These are phyloP conservation scores for Botrytis hyacinthi DNA, from an alignment of 2,329 filamentous ascomycete species.

Conservation along the genomic window DNA sequence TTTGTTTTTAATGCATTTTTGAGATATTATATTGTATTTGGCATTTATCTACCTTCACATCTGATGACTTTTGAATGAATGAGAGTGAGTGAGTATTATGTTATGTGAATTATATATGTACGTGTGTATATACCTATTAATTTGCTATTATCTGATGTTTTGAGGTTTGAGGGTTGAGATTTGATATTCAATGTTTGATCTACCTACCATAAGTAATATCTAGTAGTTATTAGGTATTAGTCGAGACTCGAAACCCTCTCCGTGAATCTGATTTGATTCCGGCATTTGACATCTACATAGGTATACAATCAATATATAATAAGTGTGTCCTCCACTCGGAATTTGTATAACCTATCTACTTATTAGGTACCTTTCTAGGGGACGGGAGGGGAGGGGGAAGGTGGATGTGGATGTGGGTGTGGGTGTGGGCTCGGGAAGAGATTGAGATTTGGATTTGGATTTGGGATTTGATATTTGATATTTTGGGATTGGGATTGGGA, in stretches of 20 bases:
- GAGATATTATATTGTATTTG: background rate
- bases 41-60: background rate
- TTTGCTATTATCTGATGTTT: background rate
- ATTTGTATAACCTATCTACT: too few relatives aligned
- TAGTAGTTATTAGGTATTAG: rapidly evolving
- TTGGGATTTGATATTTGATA: too few relatives aligned
- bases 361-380: too few relatives aligned
- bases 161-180: background rate
- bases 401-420: too few relatives aligned
- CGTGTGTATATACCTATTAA: background rate
- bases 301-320: too few relatives aligned
- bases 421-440: too few relatives aligned
- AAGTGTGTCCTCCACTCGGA: too few relatives aligned
- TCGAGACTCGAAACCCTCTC: background rate
- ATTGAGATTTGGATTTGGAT: too few relatives aligned
- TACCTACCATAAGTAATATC: background rate
- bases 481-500: too few relatives aligned
- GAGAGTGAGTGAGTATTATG: background rate
- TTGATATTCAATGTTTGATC: background rate
- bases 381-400: too few relatives aligned
- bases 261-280: background rate
- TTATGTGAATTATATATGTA: background rate
- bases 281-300: too few relatives aligned
- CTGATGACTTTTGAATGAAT: background rate
- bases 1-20: slow-evolving; percentile 5